A percentile compares a stretch with the other conserved stretches of the same genome.
These are phyloP conservation scores for Chlorella sp. DNA, from an alignment of 139 green algal genomes.

Conservation along the genomic window DNA sequence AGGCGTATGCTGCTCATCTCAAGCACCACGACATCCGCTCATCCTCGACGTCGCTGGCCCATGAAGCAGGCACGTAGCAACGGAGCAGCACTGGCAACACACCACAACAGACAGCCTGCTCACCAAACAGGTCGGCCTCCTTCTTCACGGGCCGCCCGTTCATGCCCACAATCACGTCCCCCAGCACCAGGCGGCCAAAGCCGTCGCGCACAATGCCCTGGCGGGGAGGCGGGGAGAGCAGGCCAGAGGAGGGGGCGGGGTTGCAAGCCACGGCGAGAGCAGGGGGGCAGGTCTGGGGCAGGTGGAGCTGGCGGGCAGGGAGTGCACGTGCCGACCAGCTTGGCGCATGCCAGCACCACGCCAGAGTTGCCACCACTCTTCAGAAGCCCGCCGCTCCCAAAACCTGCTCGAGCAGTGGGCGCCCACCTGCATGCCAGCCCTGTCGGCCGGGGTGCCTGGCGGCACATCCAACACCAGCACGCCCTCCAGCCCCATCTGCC, in stretches of 20 bases:
- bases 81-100: not conserved
- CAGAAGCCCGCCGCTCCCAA: too few relatives aligned
- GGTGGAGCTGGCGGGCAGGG: not conserved
- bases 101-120: not conserved
- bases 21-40: not conserved
- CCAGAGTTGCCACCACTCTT: too few relatives aligned
- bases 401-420: too few relatives aligned
- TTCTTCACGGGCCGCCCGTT: constrained; percentile 54
- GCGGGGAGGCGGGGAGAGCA: not conserved
- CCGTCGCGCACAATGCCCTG: constrained; percentile 45
- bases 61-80: not conserved
- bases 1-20: not conserved
- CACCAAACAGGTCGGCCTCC: constrained; percentile 65
- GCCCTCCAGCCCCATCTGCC: constrained; percentile 56
- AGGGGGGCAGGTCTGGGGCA: not conserved
- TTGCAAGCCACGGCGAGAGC: not conserved
- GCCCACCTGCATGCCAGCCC: constrained; percentile 54
- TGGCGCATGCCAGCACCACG: too few relatives aligned
- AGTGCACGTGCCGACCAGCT: too few relatives aligned
- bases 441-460: constrained; percentile 74
- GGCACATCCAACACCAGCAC: constrained; percentile 59
- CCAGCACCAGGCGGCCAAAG: constrained; percentile 52
- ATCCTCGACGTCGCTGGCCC: too few relatives aligned
- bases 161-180: constrained; percentile 66
- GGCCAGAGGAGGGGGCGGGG: not conserved